A percentile compares a stretch with the other conserved stretches of the same genome.
These are phyloP conservation scores for Parsonsia alboflavescens DNA, from an alignment of 257 asterid species.

Conservation along the genomic window DNA sequence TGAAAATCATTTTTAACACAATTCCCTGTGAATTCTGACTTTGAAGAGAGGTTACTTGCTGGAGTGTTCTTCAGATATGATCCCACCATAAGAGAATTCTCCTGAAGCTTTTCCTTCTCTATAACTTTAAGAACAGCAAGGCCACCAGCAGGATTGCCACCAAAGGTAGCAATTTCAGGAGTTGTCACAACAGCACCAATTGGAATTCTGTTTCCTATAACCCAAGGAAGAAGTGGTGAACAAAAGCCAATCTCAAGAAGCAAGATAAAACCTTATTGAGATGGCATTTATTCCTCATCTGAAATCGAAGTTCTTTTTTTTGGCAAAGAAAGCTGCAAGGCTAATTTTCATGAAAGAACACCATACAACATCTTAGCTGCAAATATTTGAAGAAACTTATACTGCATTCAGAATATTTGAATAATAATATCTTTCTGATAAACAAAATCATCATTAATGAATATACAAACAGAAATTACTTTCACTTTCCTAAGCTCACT, in stretches of 20 bases:
- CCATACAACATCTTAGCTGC: neutral
- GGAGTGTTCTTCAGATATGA: constrained; percentile 62
- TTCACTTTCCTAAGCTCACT: neutral
- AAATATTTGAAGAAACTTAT: neutral
- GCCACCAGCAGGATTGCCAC: constrained; percentile 95
- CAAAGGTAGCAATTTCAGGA: constrained; percentile 87
- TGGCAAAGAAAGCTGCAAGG: neutral
- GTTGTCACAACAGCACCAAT: constrained; percentile 94
- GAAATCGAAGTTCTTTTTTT: neutral
- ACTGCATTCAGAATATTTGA: neutral
- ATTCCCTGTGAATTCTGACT: neutral
- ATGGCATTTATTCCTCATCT: neutral
- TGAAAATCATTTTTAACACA: neutral
- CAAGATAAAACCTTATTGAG: neutral
- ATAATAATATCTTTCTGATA: neutral
- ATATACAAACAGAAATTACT: neutral
- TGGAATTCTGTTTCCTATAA: constrained; percentile 93
- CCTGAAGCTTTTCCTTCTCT: constrained; percentile 81
- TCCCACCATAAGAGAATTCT: constrained; percentile 66
- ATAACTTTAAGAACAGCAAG: constrained; percentile 82
- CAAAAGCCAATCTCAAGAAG: neutral
- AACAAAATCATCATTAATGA: neutral
- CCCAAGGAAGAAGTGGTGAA: constrained; percentile 38
- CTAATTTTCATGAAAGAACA: neutral
- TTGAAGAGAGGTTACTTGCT: constrained; percentile 27